phyloP scores from a whole-genome alignment of 306 rosid species.

The Quercus ilex region DNA sequence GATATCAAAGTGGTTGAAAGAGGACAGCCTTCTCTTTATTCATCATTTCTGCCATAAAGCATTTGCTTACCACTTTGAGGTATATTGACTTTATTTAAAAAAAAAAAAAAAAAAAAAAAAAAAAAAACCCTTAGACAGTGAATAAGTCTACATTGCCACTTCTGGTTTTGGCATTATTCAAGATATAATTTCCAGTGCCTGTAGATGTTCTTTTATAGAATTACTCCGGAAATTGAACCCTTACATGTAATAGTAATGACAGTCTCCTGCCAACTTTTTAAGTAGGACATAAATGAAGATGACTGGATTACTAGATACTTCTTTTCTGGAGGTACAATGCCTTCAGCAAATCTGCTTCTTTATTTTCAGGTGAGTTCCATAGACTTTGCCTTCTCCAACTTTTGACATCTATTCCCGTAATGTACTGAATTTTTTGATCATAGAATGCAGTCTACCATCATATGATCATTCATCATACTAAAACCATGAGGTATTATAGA shows the following conservation, averaged over 20 bases:
- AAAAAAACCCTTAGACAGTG: not conserved
- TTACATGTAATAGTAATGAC: not conserved
- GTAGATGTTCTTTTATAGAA: too few species aligned
- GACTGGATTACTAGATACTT: constrained; percentile 91
- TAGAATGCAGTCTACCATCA: not conserved
- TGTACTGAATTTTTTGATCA: not conserved
- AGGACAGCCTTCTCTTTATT: constrained; percentile 72
- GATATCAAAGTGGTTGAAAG: constrained; percentile 88
- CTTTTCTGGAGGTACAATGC: constrained; percentile 93
- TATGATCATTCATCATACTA: not conserved
- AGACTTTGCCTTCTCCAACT: not conserved
- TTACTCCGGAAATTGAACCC: not conserved
- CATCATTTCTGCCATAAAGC: constrained; percentile 78
- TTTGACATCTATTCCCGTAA: not conserved
- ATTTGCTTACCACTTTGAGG: constrained; percentile 96
- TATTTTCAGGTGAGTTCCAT: constrained; percentile 70
- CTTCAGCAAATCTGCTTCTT: constrained; percentile 85
- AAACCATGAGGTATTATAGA: not conserved
- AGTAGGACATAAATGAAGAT: constrained; percentile 76
- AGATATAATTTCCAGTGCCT: not conserved
- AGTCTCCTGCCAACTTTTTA: not conserved
- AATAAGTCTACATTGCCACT: constrained; percentile 3
- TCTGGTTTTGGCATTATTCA: constrained; percentile 2
- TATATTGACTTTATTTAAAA: constrained; percentile 10
- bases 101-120: too few species aligned